Conservation (phyloP, 257 asterid genomes). For the Nicotiana attenuata region DNA sequence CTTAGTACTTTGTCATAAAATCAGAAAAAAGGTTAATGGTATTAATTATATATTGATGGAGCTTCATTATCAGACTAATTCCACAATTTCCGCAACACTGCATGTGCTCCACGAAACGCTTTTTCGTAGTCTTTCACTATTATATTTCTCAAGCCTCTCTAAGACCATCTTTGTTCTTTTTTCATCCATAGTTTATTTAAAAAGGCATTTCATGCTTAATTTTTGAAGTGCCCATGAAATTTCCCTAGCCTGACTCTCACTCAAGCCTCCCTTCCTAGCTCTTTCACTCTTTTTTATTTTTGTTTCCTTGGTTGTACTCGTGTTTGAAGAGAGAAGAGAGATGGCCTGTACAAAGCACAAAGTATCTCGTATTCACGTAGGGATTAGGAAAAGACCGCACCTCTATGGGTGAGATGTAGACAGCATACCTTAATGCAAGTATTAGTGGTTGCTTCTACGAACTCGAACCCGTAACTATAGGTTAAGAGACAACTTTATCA, state of each 20-base stretch:
- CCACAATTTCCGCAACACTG: background rate
- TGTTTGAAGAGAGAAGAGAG: background rate
- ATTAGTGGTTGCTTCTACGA: no score
- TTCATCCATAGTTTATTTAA: background rate
- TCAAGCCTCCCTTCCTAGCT: slow-evolving; percentile 13
- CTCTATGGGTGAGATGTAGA: no score
- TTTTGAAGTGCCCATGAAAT: slow-evolving; percentile 23
- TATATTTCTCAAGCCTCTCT: slow-evolving; percentile 4
- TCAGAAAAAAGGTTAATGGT: background rate
- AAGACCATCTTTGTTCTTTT: slow-evolving; percentile 13
- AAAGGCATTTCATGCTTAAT: slow-evolving; percentile 11
- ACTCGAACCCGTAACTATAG: no score
- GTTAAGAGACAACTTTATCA: no score
- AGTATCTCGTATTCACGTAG: no score
- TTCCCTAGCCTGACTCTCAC: slow-evolving; percentile 23
- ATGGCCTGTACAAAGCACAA: background rate
- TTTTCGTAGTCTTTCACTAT: background rate
- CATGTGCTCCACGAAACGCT: background rate
- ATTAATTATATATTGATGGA: background rate
- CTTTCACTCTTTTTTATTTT: background rate
- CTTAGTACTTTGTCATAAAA: background rate
- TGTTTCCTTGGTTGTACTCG: background rate
- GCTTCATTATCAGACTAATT: background rate
- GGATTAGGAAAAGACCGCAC: no score
- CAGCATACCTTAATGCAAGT: no score